Percentiles rank a stretch among this genome's conserved stretches.
Conservation (phyloP, 2,329 filamentous ascomycete species). For the Nigrospora osmanthi region DNA sequence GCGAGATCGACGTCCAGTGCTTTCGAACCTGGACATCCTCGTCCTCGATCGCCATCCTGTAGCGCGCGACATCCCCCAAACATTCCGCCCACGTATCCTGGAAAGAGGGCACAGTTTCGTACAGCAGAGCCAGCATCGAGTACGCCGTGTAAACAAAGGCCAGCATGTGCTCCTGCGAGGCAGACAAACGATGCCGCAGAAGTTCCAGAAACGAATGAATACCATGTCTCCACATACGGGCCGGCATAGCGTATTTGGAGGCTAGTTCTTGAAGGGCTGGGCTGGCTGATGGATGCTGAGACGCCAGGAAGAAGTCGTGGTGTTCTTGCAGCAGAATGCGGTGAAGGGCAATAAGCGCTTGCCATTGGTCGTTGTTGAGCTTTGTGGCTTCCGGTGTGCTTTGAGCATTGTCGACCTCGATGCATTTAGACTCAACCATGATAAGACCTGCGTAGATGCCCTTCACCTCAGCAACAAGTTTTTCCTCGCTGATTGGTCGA, state of each 20-base stretch:
- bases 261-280: constrained; percentile 60
- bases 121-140: constrained; percentile 78
- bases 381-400: constrained; percentile 26
- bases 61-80: constrained; percentile 75
- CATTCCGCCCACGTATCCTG: constrained; percentile 92
- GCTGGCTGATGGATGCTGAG: constrained; percentile 74
- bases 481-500: background rate
- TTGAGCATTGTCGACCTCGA: constrained; percentile 65
- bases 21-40: constrained; percentile 68
- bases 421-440: constrained; percentile 82
- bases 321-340: constrained; percentile 74
- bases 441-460: constrained; percentile 75
- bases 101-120: constrained; percentile 77
- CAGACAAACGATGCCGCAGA: constrained; percentile 64
- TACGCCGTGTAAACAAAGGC: constrained; percentile 89
- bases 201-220: constrained; percentile 82
- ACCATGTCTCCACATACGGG: constrained; percentile 90
- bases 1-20: constrained; percentile 71
- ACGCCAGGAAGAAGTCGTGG: constrained; percentile 79
- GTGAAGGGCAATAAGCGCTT: constrained; percentile 74
- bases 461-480: constrained; percentile 74
- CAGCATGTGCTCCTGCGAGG: constrained; percentile 80
- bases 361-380: constrained; percentile 66
- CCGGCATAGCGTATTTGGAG: constrained; percentile 82
- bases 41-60: constrained; percentile 87